These are phyloP conservation scores for Candida pseudoviswanathii DNA, from an alignment of 1,139 yeast genomes.

Conservation along the genomic window DNA sequence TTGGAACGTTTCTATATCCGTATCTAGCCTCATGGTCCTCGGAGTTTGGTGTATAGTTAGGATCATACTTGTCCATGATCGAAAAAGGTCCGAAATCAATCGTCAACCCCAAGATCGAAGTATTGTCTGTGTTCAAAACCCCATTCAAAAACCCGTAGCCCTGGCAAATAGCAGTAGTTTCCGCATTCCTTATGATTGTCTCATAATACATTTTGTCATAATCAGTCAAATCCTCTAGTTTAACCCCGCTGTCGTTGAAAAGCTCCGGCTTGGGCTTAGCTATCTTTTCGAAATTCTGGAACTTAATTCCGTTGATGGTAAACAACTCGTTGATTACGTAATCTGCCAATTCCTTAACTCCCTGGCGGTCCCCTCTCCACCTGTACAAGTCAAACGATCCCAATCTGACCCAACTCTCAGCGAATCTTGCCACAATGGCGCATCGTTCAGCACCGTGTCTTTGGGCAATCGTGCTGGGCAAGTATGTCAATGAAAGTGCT, in stretches of 20 bases:
- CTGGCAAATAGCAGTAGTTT: slow-evolving; percentile 84
- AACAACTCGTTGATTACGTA: slow-evolving; percentile 73
- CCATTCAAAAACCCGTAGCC: slow-evolving; percentile 92
- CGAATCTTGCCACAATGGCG: slow-evolving; percentile 83
- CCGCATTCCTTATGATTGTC: slow-evolving; percentile 71
- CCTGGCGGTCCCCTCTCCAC: slow-evolving; percentile 68
- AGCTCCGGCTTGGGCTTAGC: slow-evolving; percentile 22
- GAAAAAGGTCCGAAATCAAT: slow-evolving; percentile 97
- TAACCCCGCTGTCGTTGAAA: slow-evolving; percentile 18
- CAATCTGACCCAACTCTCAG: slow-evolving; percentile 83
- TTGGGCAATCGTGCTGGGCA: slow-evolving; percentile 78
- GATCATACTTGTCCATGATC: slow-evolving; percentile 81
- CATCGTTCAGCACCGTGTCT: slow-evolving; percentile 75
- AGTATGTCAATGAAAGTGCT: slow-evolving; percentile 68
- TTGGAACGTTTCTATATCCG: slow-evolving; percentile 79
- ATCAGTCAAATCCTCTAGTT: slow-evolving; percentile 48
- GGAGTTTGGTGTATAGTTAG: slow-evolving; percentile 83
- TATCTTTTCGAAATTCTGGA: slow-evolving; percentile 35
- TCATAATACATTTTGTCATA: slow-evolving; percentile 77
- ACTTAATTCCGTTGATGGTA: slow-evolving; percentile 32
- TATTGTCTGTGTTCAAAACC: slow-evolving; percentile 91
- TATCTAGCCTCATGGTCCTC: slow-evolving; percentile 78
- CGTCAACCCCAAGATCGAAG: slow-evolving; percentile 81
- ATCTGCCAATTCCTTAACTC: slow-evolving; percentile 64
- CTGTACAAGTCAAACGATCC: slow-evolving; percentile 90